A percentile compares a stretch with the other conserved stretches of the same genome.
These are phyloP conservation scores for Pelargonium fulgidum DNA, from an alignment of 441 rosid genomes.

Conservation along the genomic window DNA sequence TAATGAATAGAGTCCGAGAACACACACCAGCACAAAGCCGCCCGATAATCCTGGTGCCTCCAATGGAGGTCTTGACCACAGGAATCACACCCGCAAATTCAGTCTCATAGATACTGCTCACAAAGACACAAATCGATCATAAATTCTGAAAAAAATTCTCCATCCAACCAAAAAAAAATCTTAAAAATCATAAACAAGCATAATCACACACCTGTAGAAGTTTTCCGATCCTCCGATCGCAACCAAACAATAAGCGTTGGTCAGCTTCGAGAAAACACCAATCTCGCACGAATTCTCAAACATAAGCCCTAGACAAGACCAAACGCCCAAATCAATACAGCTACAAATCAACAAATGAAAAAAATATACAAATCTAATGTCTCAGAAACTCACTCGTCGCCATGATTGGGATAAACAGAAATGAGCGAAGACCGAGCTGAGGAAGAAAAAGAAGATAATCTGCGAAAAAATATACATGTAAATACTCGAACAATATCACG, in stretches of 20 bases:
- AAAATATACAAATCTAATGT: neutral
- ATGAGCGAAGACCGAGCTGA: neutral
- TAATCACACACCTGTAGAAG: constrained; percentile 58
- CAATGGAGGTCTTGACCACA: constrained; percentile 76
- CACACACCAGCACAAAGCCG: constrained; percentile 73
- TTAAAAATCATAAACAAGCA: neutral
- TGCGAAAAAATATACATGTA: neutral
- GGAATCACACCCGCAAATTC: constrained; percentile 79
- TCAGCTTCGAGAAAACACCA: constrained; percentile 93
- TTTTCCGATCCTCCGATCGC: constrained; percentile 87
- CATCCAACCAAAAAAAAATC: neutral
- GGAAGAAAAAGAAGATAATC: neutral
- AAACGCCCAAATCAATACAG: neutral
- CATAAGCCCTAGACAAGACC: constrained; percentile 55
- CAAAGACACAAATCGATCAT: neutral
- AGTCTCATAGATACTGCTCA: constrained; percentile 56
- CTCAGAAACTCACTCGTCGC: constrained; percentile 30
- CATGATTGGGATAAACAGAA: constrained; percentile 21
- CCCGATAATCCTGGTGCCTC: constrained; percentile 71
- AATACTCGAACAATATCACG: neutral
- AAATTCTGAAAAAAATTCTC: neutral
- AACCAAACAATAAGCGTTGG: constrained; percentile 91
- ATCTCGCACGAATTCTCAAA: constrained; percentile 87
- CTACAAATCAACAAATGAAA: neutral
- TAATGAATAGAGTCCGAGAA: no score